Conservation (phyloP, 2,329 filamentous ascomycete species). For the Nemania sp. region DNA sequence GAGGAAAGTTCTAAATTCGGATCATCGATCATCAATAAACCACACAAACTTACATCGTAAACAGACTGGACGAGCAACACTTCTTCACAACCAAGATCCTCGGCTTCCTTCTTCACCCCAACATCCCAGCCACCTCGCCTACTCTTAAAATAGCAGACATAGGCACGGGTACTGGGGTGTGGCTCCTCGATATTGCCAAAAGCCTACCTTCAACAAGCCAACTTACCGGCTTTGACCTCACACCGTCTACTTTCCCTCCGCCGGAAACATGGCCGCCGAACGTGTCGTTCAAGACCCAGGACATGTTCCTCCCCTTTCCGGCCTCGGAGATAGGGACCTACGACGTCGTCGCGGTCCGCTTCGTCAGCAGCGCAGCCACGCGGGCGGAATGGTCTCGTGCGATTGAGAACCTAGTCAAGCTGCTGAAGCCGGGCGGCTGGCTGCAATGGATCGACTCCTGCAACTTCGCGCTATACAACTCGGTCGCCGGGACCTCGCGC, state of each 20-base stretch:
- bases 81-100: slow-evolving; percentile 12
- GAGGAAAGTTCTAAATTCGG: slow-evolving; percentile 5
- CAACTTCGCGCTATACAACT: slow-evolving; percentile 15
- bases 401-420: slow-evolving; percentile 4
- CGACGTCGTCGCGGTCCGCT: slow-evolving; percentile 13
- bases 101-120: slow-evolving; percentile 15
- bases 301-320: slow-evolving; percentile 13
- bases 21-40: background rate
- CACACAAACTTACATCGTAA: background rate
- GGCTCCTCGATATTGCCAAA: slow-evolving; percentile 12
- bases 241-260: slow-evolving; percentile 8
- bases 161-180: slow-evolving; percentile 9
- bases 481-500: slow-evolving; percentile 10
- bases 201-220: slow-evolving; percentile 9
- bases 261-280: slow-evolving; percentile 8
- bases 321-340: slow-evolving; percentile 11
- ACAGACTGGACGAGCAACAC: slow-evolving; percentile 16
- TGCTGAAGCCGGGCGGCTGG: slow-evolving; percentile 15
- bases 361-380: slow-evolving; percentile 12
- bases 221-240: slow-evolving; percentile 11
- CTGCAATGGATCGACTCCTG: slow-evolving; percentile 18
- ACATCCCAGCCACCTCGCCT: slow-evolving; percentile 9
- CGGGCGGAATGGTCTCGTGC: slow-evolving; percentile 7
- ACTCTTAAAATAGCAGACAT: slow-evolving; percentile 12
- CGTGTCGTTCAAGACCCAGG: slow-evolving; percentile 10